Conservation (phyloP, 768 basidiomycete species). For the Naematelia aurantialba region DNA sequence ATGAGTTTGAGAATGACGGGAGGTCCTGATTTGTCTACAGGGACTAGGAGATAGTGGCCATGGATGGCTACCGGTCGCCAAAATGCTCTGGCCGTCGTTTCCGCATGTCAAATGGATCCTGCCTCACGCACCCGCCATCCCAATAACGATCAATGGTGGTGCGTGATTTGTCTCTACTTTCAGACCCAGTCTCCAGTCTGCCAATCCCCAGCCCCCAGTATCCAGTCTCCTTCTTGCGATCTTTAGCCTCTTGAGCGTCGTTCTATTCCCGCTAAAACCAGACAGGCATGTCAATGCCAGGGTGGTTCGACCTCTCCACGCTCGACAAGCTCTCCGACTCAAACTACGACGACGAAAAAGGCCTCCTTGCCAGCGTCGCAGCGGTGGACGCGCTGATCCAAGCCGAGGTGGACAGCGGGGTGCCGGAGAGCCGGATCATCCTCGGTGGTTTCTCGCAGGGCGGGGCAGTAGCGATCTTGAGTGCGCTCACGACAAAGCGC, state of each 20-base stretch:
- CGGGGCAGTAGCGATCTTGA: constrained; percentile 69
- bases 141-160: constrained; percentile 72
- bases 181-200: constrained; percentile 54
- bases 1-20: constrained; percentile 4
- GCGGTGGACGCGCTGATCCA: constrained; percentile 67
- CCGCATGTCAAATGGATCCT: constrained; percentile 84
- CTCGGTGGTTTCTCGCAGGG: constrained; percentile 89
- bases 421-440: constrained; percentile 67
- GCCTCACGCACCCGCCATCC: constrained; percentile 67
- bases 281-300: constrained; percentile 39
- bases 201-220: constrained; percentile 58
- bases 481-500: constrained; percentile 64
- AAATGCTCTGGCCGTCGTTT: constrained; percentile 61
- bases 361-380: constrained; percentile 65
- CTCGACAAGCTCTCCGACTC: constrained; percentile 53
- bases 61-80: constrained; percentile 74
- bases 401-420: constrained; percentile 68
- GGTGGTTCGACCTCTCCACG: constrained; percentile 72
- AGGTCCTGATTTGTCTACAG: no score
- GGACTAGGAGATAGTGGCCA: constrained; percentile 44
- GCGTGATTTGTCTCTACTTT: constrained; percentile 51
- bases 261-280: neutral
- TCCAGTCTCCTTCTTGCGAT: neutral
- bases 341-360: constrained; percentile 65
- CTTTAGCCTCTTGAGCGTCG: neutral